Base-by-base conservation (phyloP, 192 early-diverging fungal species). In the Backusella mclennaniae region DNA sequence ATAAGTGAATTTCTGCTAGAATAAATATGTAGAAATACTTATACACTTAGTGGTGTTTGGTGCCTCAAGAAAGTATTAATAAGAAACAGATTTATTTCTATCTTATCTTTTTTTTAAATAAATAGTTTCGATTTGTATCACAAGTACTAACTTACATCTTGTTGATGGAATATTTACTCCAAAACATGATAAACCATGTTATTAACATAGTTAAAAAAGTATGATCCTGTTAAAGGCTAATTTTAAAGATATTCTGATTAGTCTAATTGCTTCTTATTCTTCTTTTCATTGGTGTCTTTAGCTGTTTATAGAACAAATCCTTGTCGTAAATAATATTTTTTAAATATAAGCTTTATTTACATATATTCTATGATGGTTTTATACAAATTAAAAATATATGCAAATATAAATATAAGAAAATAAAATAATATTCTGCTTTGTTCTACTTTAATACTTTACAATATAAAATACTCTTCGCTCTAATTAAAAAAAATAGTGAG, bases 321-420 rank as follows among this genome's bases (percentile, higher is more conserved):
- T 21, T 56, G 53, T 56, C 19, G 53, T 23, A 56, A 53, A 56
- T 56, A 56, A 21, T 56, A 21, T 56, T 56, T 56, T 56, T 56
- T 53, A 56, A 21, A 56, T 56, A 56, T 56, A 56, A 56, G 53
- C 53, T 56, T 56, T 56, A n/a, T 56, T 56, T 56, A 56, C n/a
- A 56, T 56, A 56, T 56, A 56, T n/a, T 56, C 53, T 56, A 56
- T 56, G 53, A 56, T 56, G 9, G 21, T 56, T 56, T 56, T 56
- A 56, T 56, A 56, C 53, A 56, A 56, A 56, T 56, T 56, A 56
- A 56, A 56, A 56, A 56, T 56, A 56, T 11, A 56, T 26, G 53
- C 21, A 56, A 56, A 56, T 56, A 56, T 21, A 56, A 56, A 56
- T 56, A 56, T 56, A 21, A 56, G n/a, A 56, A n/a, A 21, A 56